Conservation (phyloP, 2,329 filamentous ascomycete genomes). For the Fusarium anguioides region DNA sequence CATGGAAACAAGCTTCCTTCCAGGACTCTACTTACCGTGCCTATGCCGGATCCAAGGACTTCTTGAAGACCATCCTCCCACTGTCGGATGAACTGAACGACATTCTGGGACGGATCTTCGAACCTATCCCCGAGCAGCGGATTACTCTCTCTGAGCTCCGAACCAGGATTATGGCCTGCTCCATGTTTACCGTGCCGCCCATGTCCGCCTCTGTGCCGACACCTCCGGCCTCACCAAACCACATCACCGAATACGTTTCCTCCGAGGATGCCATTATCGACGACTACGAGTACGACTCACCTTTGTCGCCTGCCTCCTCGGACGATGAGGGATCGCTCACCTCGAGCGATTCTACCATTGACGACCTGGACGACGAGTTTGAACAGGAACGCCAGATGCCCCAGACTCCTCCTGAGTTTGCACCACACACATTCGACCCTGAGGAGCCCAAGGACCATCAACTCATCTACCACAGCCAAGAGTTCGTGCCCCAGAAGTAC, state of each 20-base stretch:
- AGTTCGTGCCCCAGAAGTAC: slow-evolving; percentile 60
- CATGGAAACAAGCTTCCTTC: slow-evolving; percentile 95
- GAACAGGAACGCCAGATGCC: slow-evolving; percentile 57
- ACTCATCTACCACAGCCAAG: slow-evolving; percentile 56
- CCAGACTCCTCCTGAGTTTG: slow-evolving; percentile 54
- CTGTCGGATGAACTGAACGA: slow-evolving; percentile 89
- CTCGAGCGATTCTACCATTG: slow-evolving; percentile 64
- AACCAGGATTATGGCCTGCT: slow-evolving; percentile 79
- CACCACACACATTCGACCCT: slow-evolving; percentile 58
- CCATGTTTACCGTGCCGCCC: slow-evolving; percentile 72
- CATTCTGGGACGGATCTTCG: slow-evolving; percentile 89
- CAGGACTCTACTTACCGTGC: slow-evolving; percentile 96
- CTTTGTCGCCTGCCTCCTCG: slow-evolving; percentile 64
- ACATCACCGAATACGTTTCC: slow-evolving; percentile 58
- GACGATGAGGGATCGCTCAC: slow-evolving; percentile 67
- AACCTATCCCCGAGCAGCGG: slow-evolving; percentile 83
- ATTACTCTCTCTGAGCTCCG: slow-evolving; percentile 85
- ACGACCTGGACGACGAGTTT: slow-evolving; percentile 63
- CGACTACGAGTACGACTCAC: slow-evolving; percentile 57
- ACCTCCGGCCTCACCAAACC: slow-evolving; percentile 58
- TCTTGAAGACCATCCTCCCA: slow-evolving; percentile 92
- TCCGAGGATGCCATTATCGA: slow-evolving; percentile 59
- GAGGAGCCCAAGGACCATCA: slow-evolving; percentile 57
- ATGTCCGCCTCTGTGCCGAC: slow-evolving; percentile 49
- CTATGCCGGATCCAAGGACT: slow-evolving; percentile 85